Conservation (phyloP, 2,329 filamentous ascomycete genomes). For the Ophiostoma montium region DNA sequence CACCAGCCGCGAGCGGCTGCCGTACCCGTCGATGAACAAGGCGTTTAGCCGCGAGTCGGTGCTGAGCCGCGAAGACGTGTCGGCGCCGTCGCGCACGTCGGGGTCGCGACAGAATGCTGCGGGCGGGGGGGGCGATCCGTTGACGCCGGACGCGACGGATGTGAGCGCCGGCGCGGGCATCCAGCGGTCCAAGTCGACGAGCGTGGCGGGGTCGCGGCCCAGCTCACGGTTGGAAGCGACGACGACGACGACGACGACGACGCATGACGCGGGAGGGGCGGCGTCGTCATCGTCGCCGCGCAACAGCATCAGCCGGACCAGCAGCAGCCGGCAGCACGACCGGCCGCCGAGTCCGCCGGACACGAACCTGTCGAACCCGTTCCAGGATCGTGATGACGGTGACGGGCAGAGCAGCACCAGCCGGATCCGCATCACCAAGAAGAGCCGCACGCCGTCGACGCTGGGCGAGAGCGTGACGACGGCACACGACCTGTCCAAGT, state of each 20-base stretch:
- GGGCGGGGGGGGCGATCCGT: conserved; percentile 32
- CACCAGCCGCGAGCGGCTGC: conserved; percentile 36
- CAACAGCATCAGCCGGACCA: conserved; percentile 20
- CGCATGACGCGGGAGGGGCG: too few relatives aligned
- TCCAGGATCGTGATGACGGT: conserved; percentile 19
- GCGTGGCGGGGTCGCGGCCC: background rate
- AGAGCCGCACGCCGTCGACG: conserved; percentile 7
- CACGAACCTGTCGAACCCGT: conserved; percentile 42
- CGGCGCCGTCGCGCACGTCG: conserved; percentile 15
- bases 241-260: too few relatives aligned
- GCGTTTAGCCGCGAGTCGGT: conserved; percentile 81
- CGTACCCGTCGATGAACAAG: conserved; percentile 78
- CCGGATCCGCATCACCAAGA: conserved; percentile 3
- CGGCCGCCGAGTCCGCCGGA: conserved; percentile 51
- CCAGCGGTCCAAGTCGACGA: conserved; percentile 31
- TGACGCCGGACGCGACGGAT: conserved; percentile 61
- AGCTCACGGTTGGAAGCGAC: conserved; percentile 1
- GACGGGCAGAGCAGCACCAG: conserved; percentile 11
- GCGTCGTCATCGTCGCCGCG: conserved; percentile 24
- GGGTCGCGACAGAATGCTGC: conserved; percentile 12
- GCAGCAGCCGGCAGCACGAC: conserved; percentile 23
- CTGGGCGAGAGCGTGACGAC: conserved; percentile 14
- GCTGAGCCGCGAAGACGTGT: conserved; percentile 42
- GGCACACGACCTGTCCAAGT: conserved; percentile 31
- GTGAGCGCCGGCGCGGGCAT: conserved; percentile 33